Evolutionary conservation across 192 early-diverging fungal genomes (phyloP), one percentile per base, ranked within the genome.

Genomic region (Spizellomyces punctatus): DNA sequence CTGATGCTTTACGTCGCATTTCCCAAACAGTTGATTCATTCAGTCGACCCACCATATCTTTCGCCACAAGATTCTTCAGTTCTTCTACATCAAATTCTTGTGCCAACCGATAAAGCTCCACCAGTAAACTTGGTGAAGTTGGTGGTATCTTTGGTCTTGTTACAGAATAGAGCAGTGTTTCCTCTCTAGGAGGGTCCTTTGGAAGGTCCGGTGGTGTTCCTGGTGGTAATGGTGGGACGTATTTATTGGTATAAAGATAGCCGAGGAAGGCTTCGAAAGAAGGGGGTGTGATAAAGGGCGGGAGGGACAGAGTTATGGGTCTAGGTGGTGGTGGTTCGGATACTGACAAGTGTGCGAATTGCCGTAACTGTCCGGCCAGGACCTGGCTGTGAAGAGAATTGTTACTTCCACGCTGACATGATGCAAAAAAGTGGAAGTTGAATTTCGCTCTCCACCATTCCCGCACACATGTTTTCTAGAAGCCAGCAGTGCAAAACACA

Each of bases 21-120:
- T 56, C 54, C 54, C 54, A 56, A n/a, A 56, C 54, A 19, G 54
- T 56, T 6, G n/a, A 5, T 7, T n/a, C 54, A 56, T 56, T 56
- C 54, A 22, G 6, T 56, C 54, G 54, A 7, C 54, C 22, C n/a
- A 56, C 54, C 6, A 56, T 56, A 56, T 56, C 54, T 56, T 56
- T 56, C 7, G 54, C 54, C 22, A 56, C 54, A n/a, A 19, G n/a
- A 22, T 19, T n/a, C 54, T 56, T 56, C 6, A 19, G 22, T n/a
- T 56, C 54, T 22, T 56, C 54, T 19, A 7, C 22, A 19, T 56
- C 54, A 22, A 56, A 22, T 7, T n/a, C n/a, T 56, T 56, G 54
- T 5, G 54, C 54, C n/a, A 56, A 6, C 54, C n/a, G n/a, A 56
- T 56, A 56, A 19, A 22, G n/a, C 22, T 56, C 54, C 0, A 56